Evolutionary conservation across 2,329 filamentous ascomycete species (phyloP), one percentile per base, ranked within the genome.

Genomic region (Hymenoscyphus occultus): DNA sequence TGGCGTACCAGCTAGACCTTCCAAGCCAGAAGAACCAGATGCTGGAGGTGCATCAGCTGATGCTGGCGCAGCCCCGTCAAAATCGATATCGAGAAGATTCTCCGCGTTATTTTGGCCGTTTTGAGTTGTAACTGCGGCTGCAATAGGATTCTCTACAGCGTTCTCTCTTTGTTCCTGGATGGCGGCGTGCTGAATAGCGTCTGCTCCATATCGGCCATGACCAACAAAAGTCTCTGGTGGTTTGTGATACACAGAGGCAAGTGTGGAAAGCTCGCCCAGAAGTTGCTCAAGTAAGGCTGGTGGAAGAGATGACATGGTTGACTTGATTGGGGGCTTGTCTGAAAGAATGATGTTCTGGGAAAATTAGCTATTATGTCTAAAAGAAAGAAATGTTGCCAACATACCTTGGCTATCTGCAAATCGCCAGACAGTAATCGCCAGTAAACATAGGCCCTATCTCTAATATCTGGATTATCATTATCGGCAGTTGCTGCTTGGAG

Each of bases 191-290:
- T 98, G 95, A 74, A 99, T 92, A 67, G 92, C 93, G 77, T 97
- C 93, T 59, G 95, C 93, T 45, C 94, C 95, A 72, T 92, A 97
- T 56, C 94, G 89, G 54, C 95, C 95, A 79, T 96, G 93, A 71
- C 95, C 95, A 65, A 99, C 90, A 78, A 99, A 99, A n/a, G 94
- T 93, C 83, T 96, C 92, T 56, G 95, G 93, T 9, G 93, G 93
- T 80, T 97, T 98, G 85, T 99, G 95, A 80, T 99, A 99, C 28
- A 99, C 95, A 1, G 94, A 98, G 7, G 95, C 93, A 39, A 99
- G 85, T 10, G 95, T 97, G 13, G 94, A 98, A 39, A 99, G 86
- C 77, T 99, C 94, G 10, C 85, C 84, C 9, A 99, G 86, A n/a
- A 99, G 87, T 77, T 93, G 89, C 67, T 99, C 94, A 56, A 99